Conservation (phyloP, 331 rosid genomes). For the Rosa hybrid region DNA sequence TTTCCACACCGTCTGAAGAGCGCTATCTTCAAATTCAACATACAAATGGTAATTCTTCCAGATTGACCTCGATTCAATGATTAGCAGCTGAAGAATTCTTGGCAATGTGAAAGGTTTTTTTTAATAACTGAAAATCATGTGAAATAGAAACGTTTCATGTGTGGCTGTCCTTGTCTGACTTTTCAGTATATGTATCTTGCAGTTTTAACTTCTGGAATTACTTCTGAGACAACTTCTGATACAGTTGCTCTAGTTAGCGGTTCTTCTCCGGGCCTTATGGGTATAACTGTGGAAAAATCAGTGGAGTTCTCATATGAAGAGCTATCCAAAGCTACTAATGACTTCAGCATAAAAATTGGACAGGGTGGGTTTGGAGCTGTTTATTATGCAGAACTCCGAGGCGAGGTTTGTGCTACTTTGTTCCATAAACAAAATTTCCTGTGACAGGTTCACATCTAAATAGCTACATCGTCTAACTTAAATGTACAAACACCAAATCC, state of each 20-base stretch:
- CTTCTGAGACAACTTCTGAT: slow-evolving; percentile 38
- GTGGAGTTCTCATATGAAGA: slow-evolving; percentile 87
- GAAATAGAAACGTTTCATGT: not conserved
- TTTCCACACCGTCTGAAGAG: slow-evolving; percentile 34
- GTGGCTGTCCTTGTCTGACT: not conserved
- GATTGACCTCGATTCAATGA: not conserved
- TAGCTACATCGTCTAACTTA: not conserved
- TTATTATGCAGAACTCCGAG: slow-evolving; percentile 86
- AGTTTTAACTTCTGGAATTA: slow-evolving; percentile 40
- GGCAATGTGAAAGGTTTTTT: not conserved
- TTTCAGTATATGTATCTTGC: slow-evolving; percentile 14
- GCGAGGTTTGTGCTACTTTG: slow-evolving; percentile 66
- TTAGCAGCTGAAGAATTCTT: not conserved
- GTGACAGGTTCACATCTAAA: not conserved
- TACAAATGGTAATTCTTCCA: slow-evolving; percentile 39
- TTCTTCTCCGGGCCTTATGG: slow-evolving; percentile 38
- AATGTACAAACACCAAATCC: not conserved
- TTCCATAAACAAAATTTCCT: not conserved
- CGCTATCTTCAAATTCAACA: slow-evolving; percentile 44
- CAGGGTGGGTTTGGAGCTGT: slow-evolving; percentile 96
- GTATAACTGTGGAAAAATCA: slow-evolving; percentile 79
- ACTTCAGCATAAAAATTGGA: slow-evolving; percentile 80
- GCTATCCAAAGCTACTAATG: slow-evolving; percentile 70
- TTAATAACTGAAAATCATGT: not conserved
- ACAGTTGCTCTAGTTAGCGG: slow-evolving; percentile 30